A percentile compares a stretch with the other conserved stretches of the same genome.
Evolutionary conservation across 2,329 filamentous ascomycete species (phyloP).

Genomic region (Clarireedia sp.): DNA sequence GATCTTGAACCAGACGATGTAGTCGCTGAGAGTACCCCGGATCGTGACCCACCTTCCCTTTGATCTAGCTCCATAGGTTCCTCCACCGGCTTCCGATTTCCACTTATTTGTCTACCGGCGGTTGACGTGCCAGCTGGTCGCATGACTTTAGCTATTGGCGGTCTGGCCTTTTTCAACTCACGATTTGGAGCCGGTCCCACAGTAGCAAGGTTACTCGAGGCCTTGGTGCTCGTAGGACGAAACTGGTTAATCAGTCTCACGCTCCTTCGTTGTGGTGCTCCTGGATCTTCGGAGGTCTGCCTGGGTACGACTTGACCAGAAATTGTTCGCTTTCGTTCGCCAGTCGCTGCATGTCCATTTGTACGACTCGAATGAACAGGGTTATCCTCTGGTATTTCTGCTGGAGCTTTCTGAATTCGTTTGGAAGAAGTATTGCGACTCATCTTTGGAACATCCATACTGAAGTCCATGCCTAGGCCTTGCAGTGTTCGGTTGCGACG

Average conservation of each 20-base stretch:
- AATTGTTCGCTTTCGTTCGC: conserved; percentile 82
- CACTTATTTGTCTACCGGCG: conserved; percentile 81
- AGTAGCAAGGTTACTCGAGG: conserved; percentile 43
- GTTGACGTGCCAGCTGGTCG: conserved; percentile 60
- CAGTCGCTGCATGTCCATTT: conserved; percentile 27
- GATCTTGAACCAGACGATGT: conserved; percentile 21
- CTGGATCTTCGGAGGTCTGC: conserved; percentile 51
- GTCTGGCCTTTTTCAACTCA: conserved; percentile 78
- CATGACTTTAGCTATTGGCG: conserved; percentile 59
- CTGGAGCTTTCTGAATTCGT: conserved; percentile 24
- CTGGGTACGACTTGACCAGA: conserved; percentile 65
- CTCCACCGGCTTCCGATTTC: conserved; percentile 73
- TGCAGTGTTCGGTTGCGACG: conserved; percentile 30
- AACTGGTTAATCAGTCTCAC: conserved; percentile 65
- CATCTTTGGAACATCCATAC: conserved; percentile 30
- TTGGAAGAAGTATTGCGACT: conserved; percentile 28
- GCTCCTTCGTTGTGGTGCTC: conserved; percentile 59
- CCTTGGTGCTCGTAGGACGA: conserved; percentile 44
- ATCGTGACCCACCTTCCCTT: conserved; percentile 43
- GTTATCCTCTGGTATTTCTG: conserved; percentile 23
- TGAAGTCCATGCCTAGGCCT: conserved; percentile 30
- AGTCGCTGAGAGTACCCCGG: conserved; percentile 23
- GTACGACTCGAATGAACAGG: conserved; percentile 19
- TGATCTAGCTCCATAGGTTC: conserved; percentile 62
- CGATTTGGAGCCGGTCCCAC: conserved; percentile 55